phyloP scores from a whole-genome alignment of 2,329 filamentous ascomycete species.

The Ophiostoma angusticollis region DNA sequence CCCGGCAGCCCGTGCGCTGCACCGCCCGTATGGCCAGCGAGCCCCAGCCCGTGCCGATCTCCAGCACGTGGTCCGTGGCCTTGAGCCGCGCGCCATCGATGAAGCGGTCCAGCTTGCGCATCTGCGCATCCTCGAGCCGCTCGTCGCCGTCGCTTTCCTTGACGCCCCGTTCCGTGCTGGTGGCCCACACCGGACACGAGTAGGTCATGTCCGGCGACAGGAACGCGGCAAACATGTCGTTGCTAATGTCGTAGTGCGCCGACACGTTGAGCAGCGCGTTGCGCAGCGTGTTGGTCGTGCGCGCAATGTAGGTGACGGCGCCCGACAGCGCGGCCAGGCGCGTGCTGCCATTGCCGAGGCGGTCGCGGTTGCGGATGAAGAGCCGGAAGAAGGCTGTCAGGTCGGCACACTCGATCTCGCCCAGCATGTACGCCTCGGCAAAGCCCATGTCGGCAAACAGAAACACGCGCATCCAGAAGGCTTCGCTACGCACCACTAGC shows the following conservation, averaged over 20 bases:
- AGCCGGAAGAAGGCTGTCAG: conserved; percentile 59
- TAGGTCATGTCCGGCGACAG: conserved; percentile 67
- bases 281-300: conserved; percentile 42
- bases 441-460: conserved; percentile 67
- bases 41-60: conserved; percentile 68
- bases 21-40: conserved; percentile 61
- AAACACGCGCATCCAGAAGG: conserved; percentile 51
- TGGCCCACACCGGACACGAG: conserved; percentile 53
- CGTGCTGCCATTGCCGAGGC: conserved; percentile 52
- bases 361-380: conserved; percentile 56
- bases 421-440: conserved; percentile 58
- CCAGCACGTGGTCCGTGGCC: conserved; percentile 52
- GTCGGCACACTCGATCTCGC: conserved; percentile 54
- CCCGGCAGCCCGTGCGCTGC: conserved; percentile 49
- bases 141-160: conserved; percentile 39
- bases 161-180: conserved; percentile 22
- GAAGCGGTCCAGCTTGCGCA: conserved; percentile 53
- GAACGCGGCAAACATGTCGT: conserved; percentile 64
- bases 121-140: conserved; percentile 51
- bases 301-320: conserved; percentile 44
- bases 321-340: conserved; percentile 45
- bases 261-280: conserved; percentile 53
- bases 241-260: conserved; percentile 65
- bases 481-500: conserved; percentile 48
- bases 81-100: conserved; percentile 53